These are phyloP conservation scores for Lachnellula cervina DNA, from an alignment of 2,329 filamentous ascomycete genomes.

Conservation along the genomic window DNA sequence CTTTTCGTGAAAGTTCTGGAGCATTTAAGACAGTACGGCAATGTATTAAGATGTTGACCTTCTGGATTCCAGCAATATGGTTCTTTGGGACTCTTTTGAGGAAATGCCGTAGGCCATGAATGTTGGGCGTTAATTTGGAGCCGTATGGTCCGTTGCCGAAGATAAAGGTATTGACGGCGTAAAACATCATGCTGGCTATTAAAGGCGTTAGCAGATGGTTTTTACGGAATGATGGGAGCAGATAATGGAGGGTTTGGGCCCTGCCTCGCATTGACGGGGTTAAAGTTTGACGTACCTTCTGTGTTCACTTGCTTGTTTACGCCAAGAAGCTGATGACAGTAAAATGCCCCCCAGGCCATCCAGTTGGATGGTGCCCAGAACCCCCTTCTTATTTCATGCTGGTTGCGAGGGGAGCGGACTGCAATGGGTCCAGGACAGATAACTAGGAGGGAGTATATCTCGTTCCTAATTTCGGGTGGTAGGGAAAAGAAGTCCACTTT, in stretches of 20 bases:
- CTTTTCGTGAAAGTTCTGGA: too few species aligned
- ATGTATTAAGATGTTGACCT: background rate
- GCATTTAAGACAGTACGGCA: too few species aligned
- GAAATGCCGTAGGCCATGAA: conserved; percentile 1
- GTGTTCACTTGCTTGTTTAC: conserved; percentile 3
- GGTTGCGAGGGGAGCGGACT: background rate
- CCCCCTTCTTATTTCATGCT: background rate
- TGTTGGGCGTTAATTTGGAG: conserved; percentile 1
- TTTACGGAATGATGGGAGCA: background rate
- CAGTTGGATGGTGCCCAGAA: background rate
- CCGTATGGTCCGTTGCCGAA: conserved; percentile 1
- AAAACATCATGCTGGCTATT: background rate
- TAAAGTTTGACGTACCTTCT: background rate
- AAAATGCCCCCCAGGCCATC: too few species aligned
- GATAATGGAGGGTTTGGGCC: background rate
- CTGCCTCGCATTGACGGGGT: too few species aligned
- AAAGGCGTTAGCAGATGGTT: background rate
- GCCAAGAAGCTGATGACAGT: background rate
- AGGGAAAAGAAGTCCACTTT: background rate
- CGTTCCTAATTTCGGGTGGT: background rate
- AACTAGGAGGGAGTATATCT: background rate
- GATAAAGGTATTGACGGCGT: background rate
- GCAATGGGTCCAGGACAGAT: background rate
- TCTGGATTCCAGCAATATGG: background rate
- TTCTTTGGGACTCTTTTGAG: background rate